phyloP scores from a whole-genome alignment of 1,284 basidiomycete species.

The Fistulinella cinereoalba region DNA sequence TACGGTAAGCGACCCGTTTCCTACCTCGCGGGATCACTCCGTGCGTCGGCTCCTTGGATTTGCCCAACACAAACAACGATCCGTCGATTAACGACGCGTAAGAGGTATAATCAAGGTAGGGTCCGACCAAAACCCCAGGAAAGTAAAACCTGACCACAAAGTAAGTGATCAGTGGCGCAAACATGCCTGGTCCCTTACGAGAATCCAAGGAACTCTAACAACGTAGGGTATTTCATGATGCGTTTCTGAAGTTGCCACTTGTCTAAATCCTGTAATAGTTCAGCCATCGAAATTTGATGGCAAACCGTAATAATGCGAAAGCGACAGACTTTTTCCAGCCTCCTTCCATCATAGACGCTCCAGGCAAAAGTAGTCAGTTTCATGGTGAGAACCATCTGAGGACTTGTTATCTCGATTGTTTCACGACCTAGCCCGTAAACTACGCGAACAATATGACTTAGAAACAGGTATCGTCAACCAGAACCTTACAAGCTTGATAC shows the following conservation, averaged over 20 bases:
- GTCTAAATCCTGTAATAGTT: constrained; percentile 69
- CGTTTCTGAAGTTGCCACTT: constrained; percentile 79
- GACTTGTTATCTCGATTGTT: constrained; percentile 81
- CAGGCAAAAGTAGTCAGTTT: constrained; percentile 96
- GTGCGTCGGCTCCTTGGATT: constrained; percentile 39
- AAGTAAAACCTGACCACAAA: constrained; percentile 78
- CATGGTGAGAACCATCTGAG: constrained; percentile 94
- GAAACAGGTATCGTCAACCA: constrained; percentile 1
- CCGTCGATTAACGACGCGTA: constrained; percentile 79
- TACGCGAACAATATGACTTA: constrained; percentile 65
- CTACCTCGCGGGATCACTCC: constrained; percentile 65
- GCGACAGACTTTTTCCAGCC: constrained; percentile 55
- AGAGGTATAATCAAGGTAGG: constrained; percentile 83
- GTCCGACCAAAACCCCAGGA: constrained; percentile 92
- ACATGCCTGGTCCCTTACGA: constrained; percentile 51
- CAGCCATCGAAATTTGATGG: neutral
- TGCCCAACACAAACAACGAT: constrained; percentile 59
- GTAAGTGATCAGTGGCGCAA: neutral
- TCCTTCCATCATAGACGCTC: constrained; percentile 89
- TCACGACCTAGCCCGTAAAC: constrained; percentile 60
- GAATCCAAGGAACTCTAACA: constrained; percentile 91
- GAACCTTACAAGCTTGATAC: neutral
- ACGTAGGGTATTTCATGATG: constrained; percentile 70
- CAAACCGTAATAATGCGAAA: neutral
- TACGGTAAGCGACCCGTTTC: constrained; percentile 82